Conservation (phyloP, 164 flowering plant genomes). For the Annona squamosa region DNA sequence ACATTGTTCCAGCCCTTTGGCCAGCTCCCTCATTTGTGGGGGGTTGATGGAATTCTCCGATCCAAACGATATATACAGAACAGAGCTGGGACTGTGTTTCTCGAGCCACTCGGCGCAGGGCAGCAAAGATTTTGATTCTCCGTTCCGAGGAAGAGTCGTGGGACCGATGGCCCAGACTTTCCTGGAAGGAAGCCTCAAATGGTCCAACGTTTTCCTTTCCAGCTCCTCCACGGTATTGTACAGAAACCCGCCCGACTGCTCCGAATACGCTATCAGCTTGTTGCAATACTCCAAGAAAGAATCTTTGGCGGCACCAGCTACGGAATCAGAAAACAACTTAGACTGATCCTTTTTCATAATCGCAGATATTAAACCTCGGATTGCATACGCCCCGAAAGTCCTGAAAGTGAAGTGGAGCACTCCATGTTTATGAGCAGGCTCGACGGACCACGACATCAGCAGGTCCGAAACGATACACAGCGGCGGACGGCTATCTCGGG, state of each 20-base stretch:
- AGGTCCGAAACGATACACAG: constrained; percentile 11
- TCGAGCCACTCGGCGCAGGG: constrained; percentile 36
- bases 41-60: constrained; percentile 43
- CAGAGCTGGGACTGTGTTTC: constrained; percentile 31
- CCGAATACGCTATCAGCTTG: not conserved
- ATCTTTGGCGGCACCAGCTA: constrained; percentile 1
- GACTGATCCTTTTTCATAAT: constrained; percentile 1
- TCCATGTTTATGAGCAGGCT: not conserved
- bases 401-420: constrained; percentile 12
- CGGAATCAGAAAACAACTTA: constrained; percentile 2
- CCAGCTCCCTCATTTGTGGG: constrained; percentile 48
- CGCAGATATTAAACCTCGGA: constrained; percentile 16
- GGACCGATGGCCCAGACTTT: constrained; percentile 28
- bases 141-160: constrained; percentile 3
- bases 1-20: constrained; percentile 40
- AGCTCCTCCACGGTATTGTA: constrained; percentile 47
- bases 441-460: constrained; percentile 8
- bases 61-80: constrained; percentile 51
- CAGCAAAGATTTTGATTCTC: constrained; percentile 9
- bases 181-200: constrained; percentile 24
- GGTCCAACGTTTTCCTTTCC: constrained; percentile 31
- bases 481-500: not conserved
- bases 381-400: constrained; percentile 16
- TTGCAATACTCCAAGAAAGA: not conserved
- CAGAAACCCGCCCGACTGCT: not conserved